Percentiles rank a stretch among this genome's conserved stretches.
Evolutionary conservation across 2,329 filamentous ascomycete genomes (phyloP).

Genomic region (Hypoxylon sp.): DNA sequence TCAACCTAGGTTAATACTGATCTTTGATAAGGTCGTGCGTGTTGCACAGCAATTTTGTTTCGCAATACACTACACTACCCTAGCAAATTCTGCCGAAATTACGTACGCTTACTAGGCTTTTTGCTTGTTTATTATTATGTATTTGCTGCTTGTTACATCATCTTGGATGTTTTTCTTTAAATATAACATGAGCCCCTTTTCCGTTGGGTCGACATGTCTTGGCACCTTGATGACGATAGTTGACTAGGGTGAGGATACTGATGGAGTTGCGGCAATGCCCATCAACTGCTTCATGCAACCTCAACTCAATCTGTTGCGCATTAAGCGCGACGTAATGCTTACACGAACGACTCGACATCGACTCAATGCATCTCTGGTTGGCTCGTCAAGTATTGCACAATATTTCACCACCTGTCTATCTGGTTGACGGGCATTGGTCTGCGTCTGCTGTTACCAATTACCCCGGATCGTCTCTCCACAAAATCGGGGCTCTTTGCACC

Average conservation of each 20-base stretch:
- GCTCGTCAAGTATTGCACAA: conserved; percentile 44
- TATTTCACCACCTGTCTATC: conserved; percentile 44
- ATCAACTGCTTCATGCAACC: conserved; percentile 10
- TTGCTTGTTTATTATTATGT: conserved; percentile 20
- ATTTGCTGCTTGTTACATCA: conserved; percentile 3
- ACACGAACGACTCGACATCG: conserved; percentile 14
- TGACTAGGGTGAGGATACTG: conserved; percentile 6
- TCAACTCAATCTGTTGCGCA: conserved; percentile 14
- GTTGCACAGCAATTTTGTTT: conserved; percentile 8
- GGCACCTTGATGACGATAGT: conserved; percentile 8
- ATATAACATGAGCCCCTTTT: conserved; percentile 11
- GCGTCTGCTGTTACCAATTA: conserved; percentile 33
- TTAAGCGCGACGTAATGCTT: conserved; percentile 15
- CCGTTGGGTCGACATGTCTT: conserved; percentile 14
- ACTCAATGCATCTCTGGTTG: conserved; percentile 31
- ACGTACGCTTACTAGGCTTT: conserved; percentile 9
- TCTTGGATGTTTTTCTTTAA: conserved; percentile 5
- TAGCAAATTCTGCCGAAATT: conserved; percentile 26
- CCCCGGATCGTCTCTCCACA: conserved; percentile 41
- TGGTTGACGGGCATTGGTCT: conserved; percentile 31
- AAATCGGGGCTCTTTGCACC: conserved; percentile 31
- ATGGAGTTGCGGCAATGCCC: conserved; percentile 22
- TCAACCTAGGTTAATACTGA: conserved; percentile 8
- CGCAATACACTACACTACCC: not conserved
- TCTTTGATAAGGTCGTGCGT: conserved; percentile 23